These are phyloP conservation scores for Microthlaspi erraticum DNA, from an alignment of 345 rosid genomes.

Conservation along the genomic window DNA sequence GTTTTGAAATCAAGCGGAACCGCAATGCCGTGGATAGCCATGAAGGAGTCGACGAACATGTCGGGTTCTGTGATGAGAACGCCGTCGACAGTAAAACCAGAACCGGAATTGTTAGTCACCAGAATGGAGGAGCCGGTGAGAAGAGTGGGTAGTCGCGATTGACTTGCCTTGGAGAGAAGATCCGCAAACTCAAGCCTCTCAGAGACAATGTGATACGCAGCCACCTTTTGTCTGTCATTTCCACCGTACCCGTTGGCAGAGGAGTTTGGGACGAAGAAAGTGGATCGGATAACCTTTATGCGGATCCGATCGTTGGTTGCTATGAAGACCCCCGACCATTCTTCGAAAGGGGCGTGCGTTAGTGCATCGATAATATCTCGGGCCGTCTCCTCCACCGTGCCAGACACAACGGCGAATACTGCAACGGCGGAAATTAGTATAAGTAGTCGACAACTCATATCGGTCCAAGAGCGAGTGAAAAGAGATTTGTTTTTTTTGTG, in stretches of 20 bases:
- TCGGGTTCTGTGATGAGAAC: neutral
- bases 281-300: neutral
- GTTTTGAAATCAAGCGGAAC: neutral
- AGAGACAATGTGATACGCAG: conserved; percentile 6
- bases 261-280: neutral
- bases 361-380: neutral
- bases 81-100: neutral
- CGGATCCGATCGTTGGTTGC: neutral
- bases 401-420: neutral
- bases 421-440: neutral
- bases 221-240: neutral
- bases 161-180: conserved; percentile 10
- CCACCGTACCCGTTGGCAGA: neutral
- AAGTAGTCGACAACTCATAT: too few species aligned
- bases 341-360: neutral
- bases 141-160: neutral
- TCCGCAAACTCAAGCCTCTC: conserved; percentile 6
- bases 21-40: neutral
- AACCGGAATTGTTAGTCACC: neutral
- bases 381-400: neutral
- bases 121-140: neutral
- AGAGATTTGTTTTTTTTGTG: too few species aligned
- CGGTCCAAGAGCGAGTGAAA: too few species aligned
- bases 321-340: neutral
- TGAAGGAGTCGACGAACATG: neutral